Evolutionary conservation across 495 filamentous ascomycete genomes (phyloP).

Genomic region (Penicillium chermesinum): DNA sequence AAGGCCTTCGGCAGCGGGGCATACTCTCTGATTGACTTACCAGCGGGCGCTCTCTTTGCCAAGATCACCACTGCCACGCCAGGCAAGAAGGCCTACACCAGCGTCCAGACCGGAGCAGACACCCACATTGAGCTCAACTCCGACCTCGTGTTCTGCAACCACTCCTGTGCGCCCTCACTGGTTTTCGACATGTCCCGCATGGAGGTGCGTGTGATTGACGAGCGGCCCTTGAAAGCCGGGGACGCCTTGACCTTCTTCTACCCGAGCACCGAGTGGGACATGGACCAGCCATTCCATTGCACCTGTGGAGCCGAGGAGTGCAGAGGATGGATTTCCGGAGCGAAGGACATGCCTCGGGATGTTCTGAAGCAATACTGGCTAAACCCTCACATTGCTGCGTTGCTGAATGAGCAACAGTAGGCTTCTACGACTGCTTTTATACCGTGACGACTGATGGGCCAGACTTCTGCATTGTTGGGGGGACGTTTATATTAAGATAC

Average conservation of each 20-base stretch:
- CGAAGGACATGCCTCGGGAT: constrained; percentile 24
- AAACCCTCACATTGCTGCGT: constrained; percentile 31
- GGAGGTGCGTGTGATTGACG: constrained; percentile 54
- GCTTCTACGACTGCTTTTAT: not conserved
- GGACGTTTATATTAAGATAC: not conserved
- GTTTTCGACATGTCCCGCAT: constrained; percentile 64
- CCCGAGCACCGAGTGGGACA: constrained; percentile 69
- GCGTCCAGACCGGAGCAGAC: constrained; percentile 58
- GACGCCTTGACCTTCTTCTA: constrained; percentile 77
- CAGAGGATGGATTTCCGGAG: constrained; percentile 31
- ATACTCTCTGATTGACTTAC: constrained; percentile 54
- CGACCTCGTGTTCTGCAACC: constrained; percentile 71
- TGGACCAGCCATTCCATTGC: constrained; percentile 70
- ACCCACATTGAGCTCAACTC: constrained; percentile 69
- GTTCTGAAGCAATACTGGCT: constrained; percentile 35
- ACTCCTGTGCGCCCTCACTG: constrained; percentile 64
- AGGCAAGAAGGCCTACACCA: constrained; percentile 58
- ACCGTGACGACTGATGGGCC: not conserved
- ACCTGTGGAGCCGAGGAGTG: constrained; percentile 47
- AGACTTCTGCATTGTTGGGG: not conserved
- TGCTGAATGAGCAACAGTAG: constrained; percentile 21
- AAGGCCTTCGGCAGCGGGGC: constrained; percentile 56
- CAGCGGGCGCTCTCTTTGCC: constrained; percentile 58
- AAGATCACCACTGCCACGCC: constrained; percentile 50
- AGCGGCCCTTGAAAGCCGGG: constrained; percentile 49